A percentile compares a stretch with the other conserved stretches of the same genome.
Conservation (phyloP, 306 rosid genomes). For the Prunus kanzakura region DNA sequence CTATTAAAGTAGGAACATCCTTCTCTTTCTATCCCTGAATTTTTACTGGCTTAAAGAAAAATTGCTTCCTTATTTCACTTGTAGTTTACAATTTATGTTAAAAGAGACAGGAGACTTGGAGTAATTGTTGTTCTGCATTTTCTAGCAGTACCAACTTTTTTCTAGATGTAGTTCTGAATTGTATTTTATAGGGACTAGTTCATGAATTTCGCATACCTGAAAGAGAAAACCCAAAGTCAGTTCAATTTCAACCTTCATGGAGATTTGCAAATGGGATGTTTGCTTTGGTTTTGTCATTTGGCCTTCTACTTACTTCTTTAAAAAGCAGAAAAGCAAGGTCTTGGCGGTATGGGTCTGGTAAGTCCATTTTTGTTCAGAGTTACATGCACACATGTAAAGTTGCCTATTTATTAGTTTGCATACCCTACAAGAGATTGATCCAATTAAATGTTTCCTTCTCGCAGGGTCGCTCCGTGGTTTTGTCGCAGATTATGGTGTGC, state of each 20-base stretch:
- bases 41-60: background rate
- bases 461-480: constrained; percentile 66
- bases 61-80: constrained; percentile 9
- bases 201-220: constrained; percentile 62
- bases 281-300: constrained; percentile 75
- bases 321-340: constrained; percentile 77
- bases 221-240: constrained; percentile 44
- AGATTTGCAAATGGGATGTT: constrained; percentile 87
- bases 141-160: background rate
- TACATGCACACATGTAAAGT: background rate
- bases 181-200: constrained; percentile 55
- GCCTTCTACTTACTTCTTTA: constrained; percentile 65
- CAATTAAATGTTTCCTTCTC: constrained; percentile 9
- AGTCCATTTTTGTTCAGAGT: constrained; percentile 9
- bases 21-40: constrained; percentile 6
- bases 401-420: background rate
- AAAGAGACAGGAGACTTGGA: background rate
- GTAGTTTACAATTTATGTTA: background rate
- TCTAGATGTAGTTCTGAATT: constrained; percentile 2
- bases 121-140: background rate
- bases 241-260: constrained; percentile 72
- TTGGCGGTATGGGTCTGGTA: constrained; percentile 78
- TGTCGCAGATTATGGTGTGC: constrained; percentile 80
- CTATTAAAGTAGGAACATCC: constrained; percentile 51
- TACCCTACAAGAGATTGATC: background rate